Evolutionary conservation across 768 basidiomycete species (phyloP), one percentile per base, ranked within the genome.

Genomic region (Amanita phalloides): DNA sequence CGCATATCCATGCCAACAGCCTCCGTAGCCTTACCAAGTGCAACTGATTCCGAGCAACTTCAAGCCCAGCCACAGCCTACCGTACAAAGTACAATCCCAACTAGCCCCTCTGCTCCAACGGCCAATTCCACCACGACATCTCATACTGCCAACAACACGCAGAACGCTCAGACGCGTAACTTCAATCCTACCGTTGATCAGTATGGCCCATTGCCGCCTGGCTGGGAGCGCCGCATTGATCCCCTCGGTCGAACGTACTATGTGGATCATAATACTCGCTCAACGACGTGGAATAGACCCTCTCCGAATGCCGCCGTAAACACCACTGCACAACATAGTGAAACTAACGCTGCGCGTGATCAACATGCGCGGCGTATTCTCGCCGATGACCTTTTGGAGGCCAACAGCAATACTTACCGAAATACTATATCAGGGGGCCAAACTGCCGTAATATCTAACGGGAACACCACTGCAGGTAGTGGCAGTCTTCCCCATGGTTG

Each of bases 211-310:
- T 72, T 99, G 21, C 95, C 96, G 2, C 66, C 74, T 25, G 92
- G 93, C 2, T 99, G 96, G 96, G 96, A 99, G 67, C 81, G 96
- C 54, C 88, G 96, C 42, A 90, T 94, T 51, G 96, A 99, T 68
- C 94, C 96, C 30, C 79, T 98, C 23, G 96, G 86, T 7, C 74
- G 96, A 51, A 95, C 91, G 6, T 99, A 99, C 66, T 99, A 98
- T 65, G 96, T 99, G 50, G 96, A 99, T 64, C 96, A 98, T 70
- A 98, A 97, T 66, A 91, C 90, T 7, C 86, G 96, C 51, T 90
- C 87, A 10, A 99, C 96, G 6, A 98, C 96, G 0, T 99, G 96
- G 96, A 94, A 91, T 64, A 74, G 96, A 14, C 95, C 95, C 6
- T 89, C 85, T 21, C 68, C 79, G 10, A 91, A 76, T 60, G 84